These are phyloP conservation scores for Syncephalastrum racemosum DNA, from an alignment of 371 early-diverging fungal genomes.

Conservation along the genomic window DNA sequence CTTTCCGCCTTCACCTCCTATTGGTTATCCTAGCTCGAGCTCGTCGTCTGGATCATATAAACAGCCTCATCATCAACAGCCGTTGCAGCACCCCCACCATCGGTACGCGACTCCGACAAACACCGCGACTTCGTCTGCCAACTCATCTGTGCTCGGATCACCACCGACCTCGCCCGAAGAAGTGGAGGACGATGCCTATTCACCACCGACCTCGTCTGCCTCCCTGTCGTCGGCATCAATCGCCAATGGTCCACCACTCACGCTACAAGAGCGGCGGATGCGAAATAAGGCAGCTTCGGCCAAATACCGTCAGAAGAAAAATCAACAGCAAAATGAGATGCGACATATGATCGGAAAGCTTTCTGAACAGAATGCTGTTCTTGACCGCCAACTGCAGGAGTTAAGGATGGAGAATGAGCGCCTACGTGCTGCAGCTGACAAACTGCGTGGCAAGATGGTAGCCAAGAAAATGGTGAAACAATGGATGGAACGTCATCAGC, in stretches of 20 bases:
- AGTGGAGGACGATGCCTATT: slow-evolving; percentile 16
- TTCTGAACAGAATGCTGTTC: slow-evolving; percentile 53
- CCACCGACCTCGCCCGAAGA: slow-evolving; percentile 43
- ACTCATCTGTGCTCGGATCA: slow-evolving; percentile 19
- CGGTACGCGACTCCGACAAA: not conserved
- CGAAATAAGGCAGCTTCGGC: slow-evolving; percentile 68
- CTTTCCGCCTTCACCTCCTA: slow-evolving; percentile 23
- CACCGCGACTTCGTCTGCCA: too few relatives aligned
- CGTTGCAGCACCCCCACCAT: slow-evolving; percentile 2
- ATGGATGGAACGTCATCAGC: slow-evolving; percentile 35
- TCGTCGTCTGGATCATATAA: slow-evolving; percentile 13
- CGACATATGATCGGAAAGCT: slow-evolving; percentile 44
- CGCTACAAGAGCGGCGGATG: slow-evolving; percentile 54
- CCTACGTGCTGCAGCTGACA: slow-evolving; percentile 50
- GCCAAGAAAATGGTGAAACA: slow-evolving; percentile 63
- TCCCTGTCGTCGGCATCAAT: slow-evolving; percentile 6
- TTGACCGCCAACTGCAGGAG: slow-evolving; percentile 54
- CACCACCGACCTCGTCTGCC: slow-evolving; percentile 29
- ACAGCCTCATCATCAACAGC: slow-evolving; percentile 10
- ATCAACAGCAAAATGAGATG: slow-evolving; percentile 63
- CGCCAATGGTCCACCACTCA: slow-evolving; percentile 24
- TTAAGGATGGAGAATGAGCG: slow-evolving; percentile 50
- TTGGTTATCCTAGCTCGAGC: slow-evolving; percentile 6
- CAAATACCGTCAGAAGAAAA: slow-evolving; percentile 67
- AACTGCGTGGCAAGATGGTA: slow-evolving; percentile 54